Base-by-base conservation (phyloP, 2,329 filamentous ascomycete species). In the Colletotrichum sp. region DNA sequence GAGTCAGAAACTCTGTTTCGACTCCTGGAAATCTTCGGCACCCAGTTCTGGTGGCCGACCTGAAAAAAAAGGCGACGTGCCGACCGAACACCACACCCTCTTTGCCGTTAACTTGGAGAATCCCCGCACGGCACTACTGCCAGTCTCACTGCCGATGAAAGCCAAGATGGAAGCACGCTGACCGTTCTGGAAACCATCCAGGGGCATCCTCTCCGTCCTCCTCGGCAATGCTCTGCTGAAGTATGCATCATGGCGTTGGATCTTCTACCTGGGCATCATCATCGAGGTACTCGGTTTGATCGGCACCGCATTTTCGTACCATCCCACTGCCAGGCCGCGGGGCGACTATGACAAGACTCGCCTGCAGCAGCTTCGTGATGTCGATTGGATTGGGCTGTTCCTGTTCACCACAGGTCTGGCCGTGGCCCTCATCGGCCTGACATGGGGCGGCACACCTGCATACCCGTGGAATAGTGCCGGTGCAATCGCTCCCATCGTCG, bases 261-360 rank as follows among this genome's bases (percentile, higher is more conserved):
- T 77, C 59, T 81, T 77, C 70, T 79, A 80, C 71, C 77, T 81
- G 6, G 78, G 73, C 38, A 79, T 81, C 73, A 81, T 81, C 56
- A 80, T 79, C 64, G 78, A 79, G 55, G 75, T 77, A 26, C 48
- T 82, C 24, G 74, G 75, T 21, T 72, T 81, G 16, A 74, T 72
- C 8, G 81, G 81, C 56, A 82, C 79, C 0, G 70, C 76, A 18
- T 66, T 79, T 28, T 81, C 81, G 52, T 82, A 82, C 72, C 75
- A 75, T 38, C 81, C 81, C 10, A 79, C 80, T 2, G 73, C 79
- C 24, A 79, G 76, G 7, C 79, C 80, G 10, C 79, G 80, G 30
- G 78, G 80, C 21, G 81, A 83, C 74, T 80, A 75, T 36, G 80
- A 80, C 30, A 82, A 80, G 69, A 79, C 80, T 7, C 79, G 79